phyloP scores from a whole-genome alignment of 2,329 filamentous ascomycete species.

The Trichophyton rubrum region DNA sequence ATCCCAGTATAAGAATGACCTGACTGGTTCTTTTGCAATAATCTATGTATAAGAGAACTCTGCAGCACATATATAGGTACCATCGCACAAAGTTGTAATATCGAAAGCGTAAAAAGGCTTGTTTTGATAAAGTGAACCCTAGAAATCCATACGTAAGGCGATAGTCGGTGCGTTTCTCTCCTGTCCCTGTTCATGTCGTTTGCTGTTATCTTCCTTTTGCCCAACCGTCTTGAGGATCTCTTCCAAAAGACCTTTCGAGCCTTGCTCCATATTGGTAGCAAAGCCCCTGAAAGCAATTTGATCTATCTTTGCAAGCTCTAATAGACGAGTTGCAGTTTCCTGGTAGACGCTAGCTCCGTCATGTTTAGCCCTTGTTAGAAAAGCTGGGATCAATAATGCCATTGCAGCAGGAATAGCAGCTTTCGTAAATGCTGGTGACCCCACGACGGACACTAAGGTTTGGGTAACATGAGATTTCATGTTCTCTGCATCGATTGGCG shows the following conservation, averaged over 20 bases:
- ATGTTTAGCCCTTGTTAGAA: slow-evolving; percentile 58
- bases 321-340: slow-evolving; percentile 62
- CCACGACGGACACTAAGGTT: slow-evolving; percentile 61
- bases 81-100: too few species aligned
- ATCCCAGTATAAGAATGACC: not conserved
- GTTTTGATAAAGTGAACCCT: not conserved
- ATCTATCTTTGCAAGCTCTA: slow-evolving; percentile 70
- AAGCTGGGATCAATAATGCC: slow-evolving; percentile 61
- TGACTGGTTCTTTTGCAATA: not conserved
- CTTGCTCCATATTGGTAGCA: slow-evolving; percentile 56
- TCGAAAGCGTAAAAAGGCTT: not conserved
- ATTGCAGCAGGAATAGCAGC: slow-evolving; percentile 41
- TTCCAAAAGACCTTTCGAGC: slow-evolving; percentile 67
- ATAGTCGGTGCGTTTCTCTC: slow-evolving; percentile 58
- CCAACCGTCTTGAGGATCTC: slow-evolving; percentile 57
- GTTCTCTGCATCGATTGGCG: slow-evolving; percentile 55
- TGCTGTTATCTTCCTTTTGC: slow-evolving; percentile 32
- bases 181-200: slow-evolving; percentile 36
- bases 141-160: slow-evolving; percentile 92
- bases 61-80: too few species aligned
- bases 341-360: slow-evolving; percentile 48
- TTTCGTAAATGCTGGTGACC: slow-evolving; percentile 25
- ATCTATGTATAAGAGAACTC: not conserved
- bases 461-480: slow-evolving; percentile 59
- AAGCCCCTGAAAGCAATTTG: slow-evolving; percentile 60